Evolutionary conservation across 495 filamentous ascomycete genomes (phyloP), one percentile per base, ranked within the genome.

Genomic region (Schizothecium vesticola): DNA sequence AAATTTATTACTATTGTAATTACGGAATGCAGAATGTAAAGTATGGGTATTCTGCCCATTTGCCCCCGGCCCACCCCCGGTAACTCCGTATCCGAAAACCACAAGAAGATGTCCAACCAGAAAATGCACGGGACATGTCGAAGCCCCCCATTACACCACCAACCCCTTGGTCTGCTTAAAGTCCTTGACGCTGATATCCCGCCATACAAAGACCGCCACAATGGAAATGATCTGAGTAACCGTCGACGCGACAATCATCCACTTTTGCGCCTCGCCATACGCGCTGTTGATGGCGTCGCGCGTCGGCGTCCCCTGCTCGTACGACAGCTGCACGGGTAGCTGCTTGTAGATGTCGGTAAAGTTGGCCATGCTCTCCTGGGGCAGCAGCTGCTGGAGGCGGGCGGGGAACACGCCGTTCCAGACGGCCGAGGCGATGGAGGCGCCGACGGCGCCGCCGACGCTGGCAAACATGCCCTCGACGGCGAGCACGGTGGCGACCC

Each of bases 401-500:
- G 68, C 59, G 12, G 83, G 85, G 73, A 91, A 86, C 29, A 84
- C 81, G 69, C 84, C 82, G 3, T 84, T 87, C 86, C 89, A 93
- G 69, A 94, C 88, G 56, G 89, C 90, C 0, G 81, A 81, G 8
- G 86, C 83, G 21, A 94, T 78, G 6, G 87, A 80, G 12, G 74
- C 71, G 3, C 91, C 91, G 66, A 92, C 84, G 5, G 86, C 86
- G 55, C 85, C 89, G 21, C 91, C 91, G 13, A 93, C 80, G 61
- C 73, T 82, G 55, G 84, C 79, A 70, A 90, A 87, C 71, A 93
- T 81, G 63, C 79, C 77, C 62, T 87, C 78, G 31, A 93, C 67
- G 1, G 90, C 89, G 0, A 93, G 82, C 10, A 88, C 84, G 19
- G 85, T 82, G 12, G 91, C 89, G 55, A 92, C 81, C 70, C 91